These are phyloP conservation scores for Meyerozyma smithsonii DNA, from an alignment of 1,139 yeast species.

Conservation along the genomic window DNA sequence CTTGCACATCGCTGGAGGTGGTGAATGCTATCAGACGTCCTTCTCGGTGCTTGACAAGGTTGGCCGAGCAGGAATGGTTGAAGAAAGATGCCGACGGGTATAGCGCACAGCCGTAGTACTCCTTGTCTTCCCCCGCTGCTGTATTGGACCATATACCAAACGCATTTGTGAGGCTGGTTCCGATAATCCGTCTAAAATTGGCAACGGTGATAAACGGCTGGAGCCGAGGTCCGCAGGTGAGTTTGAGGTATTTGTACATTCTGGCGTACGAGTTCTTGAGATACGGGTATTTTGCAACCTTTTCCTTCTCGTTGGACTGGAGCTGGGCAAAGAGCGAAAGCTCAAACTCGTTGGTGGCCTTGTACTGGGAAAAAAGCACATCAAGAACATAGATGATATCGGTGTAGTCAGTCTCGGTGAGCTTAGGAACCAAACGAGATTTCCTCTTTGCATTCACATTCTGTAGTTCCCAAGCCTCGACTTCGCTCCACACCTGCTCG, in stretches of 20 bases:
- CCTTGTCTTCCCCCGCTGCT: conserved; percentile 43
- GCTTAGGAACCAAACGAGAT: conserved; percentile 23
- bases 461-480: conserved; percentile 21
- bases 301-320: conserved; percentile 54
- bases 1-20: conserved; percentile 24
- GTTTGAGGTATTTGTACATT: conserved; percentile 47
- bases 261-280: conserved; percentile 46
- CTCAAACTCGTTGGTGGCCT: conserved; percentile 16
- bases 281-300: conserved; percentile 45
- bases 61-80: conserved; percentile 63
- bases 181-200: conserved; percentile 46
- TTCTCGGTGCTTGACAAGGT: conserved; percentile 25
- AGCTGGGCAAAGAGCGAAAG: conserved; percentile 35
- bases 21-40: conserved; percentile 17
- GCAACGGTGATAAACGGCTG: conserved; percentile 35
- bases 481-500: conserved; percentile 9
- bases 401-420: conserved; percentile 33
- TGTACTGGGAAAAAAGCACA: conserved; percentile 23
- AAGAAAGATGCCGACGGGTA: conserved; percentile 67
- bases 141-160: conserved; percentile 66
- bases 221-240: conserved; percentile 35
- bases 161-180: conserved; percentile 67
- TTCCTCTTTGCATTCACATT: conserved; percentile 34
- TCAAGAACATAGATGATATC: conserved; percentile 35
- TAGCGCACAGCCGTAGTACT: conserved; percentile 63